phyloP scores from a whole-genome alignment of 129 eudicot species.

The Saussurea involucrata region DNA sequence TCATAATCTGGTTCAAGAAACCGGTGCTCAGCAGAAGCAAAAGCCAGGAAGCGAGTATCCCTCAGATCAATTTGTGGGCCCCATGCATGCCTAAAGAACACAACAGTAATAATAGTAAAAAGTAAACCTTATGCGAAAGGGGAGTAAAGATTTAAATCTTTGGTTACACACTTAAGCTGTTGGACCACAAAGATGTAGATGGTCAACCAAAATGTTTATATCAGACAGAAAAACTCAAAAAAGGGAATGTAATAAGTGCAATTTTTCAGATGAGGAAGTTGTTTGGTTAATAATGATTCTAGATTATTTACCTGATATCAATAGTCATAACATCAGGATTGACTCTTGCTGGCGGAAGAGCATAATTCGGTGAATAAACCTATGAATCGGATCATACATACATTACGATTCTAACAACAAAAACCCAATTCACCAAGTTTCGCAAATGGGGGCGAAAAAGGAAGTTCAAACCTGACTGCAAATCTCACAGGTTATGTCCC shows the following conservation, averaged over 20 bases:
- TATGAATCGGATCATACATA: constrained; percentile 10
- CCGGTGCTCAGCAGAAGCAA: constrained; percentile 64
- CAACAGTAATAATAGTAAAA: background rate
- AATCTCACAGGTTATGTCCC: constrained; percentile 81
- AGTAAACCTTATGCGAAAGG: constrained; percentile 5
- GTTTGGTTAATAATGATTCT: background rate
- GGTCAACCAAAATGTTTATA: background rate
- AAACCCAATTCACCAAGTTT: background rate
- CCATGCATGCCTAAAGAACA: constrained; percentile 62
- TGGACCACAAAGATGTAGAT: background rate
- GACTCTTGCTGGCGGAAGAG: constrained; percentile 53
- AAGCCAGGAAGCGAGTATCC: constrained; percentile 58
- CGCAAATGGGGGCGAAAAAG: background rate
- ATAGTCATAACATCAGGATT: constrained; percentile 63
- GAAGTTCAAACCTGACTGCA: constrained; percentile 57
- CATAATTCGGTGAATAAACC: constrained; percentile 68
- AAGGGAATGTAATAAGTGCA: background rate
- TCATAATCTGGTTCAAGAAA: constrained; percentile 72
- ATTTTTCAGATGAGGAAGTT: background rate
- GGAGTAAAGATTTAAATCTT: background rate
- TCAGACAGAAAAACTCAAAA: background rate
- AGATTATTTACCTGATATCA: constrained; percentile 53
- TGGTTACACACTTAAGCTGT: background rate
- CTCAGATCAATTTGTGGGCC: constrained; percentile 60
- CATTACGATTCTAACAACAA: background rate